Evolutionary conservation across 345 rosid genomes (phyloP).

Genomic region (Syzygium oleosum): DNA sequence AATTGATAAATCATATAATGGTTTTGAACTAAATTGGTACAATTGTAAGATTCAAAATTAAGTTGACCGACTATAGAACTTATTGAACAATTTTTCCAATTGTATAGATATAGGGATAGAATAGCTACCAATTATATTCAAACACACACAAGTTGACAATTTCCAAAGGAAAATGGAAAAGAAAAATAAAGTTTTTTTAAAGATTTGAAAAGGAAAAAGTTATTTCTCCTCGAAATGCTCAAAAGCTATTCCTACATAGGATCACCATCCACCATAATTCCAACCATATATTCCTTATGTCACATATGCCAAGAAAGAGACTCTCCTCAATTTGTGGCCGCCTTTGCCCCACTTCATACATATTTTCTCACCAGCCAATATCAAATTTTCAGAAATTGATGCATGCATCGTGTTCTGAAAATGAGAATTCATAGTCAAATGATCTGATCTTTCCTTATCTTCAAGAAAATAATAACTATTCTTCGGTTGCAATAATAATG

Average conservation of each 20-base stretch:
- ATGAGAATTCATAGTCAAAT: neutral
- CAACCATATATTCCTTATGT: neutral
- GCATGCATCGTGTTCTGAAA: neutral
- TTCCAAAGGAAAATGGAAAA: neutral
- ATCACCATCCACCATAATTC: neutral
- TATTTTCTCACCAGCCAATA: neutral
- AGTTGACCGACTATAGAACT: too few species aligned
- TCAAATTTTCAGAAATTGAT: neutral
- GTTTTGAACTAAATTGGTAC: too few species aligned
- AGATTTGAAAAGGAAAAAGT: neutral
- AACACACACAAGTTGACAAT: neutral
- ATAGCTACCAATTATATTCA: neutral
- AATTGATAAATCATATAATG: too few species aligned
- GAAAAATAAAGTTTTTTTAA: neutral
- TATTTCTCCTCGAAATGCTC: slow-evolving; percentile 10
- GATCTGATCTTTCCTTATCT: neutral
- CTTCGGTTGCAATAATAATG: neutral
- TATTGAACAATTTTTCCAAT: too few species aligned
- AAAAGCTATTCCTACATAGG: neutral
- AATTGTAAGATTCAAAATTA: too few species aligned
- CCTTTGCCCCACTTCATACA: neutral
- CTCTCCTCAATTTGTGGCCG: neutral
- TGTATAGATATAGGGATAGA: too few species aligned
- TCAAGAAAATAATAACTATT: neutral
- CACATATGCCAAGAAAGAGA: neutral